phyloP scores from a whole-genome alignment of 805 yeast genomes.

The Wickerhamomyces strasburgensis region DNA sequence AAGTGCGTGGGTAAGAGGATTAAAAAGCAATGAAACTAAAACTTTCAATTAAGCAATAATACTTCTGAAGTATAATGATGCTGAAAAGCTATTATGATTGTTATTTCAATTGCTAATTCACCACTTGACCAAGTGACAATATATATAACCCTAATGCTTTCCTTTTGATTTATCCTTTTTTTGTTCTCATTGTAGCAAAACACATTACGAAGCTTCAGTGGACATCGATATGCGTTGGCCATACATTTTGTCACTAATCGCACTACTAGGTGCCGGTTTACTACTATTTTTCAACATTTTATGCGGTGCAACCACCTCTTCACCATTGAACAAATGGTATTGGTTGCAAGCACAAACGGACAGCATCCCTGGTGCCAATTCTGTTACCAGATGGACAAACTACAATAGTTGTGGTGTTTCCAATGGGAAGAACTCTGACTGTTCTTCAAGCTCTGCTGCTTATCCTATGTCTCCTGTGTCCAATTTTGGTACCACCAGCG shows the following conservation, averaged over 20 bases:
- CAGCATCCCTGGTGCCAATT: constrained; percentile 34
- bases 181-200: no score
- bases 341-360: constrained; percentile 77
- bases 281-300: constrained; percentile 59
- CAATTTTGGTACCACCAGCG: constrained; percentile 53
- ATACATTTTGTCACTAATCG: constrained; percentile 28
- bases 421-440: constrained; percentile 43
- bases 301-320: constrained; percentile 52
- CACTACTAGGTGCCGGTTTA: constrained; percentile 42
- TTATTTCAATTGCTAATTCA: no score
- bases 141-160: no score
- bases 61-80: no score
- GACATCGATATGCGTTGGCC: constrained; percentile 29
- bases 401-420: constrained; percentile 55
- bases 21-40: no score
- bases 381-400: constrained; percentile 70
- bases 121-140: no score
- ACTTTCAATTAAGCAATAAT: no score
- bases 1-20: no score
- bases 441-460: constrained; percentile 61
- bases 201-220: no score
- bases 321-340: constrained; percentile 62
- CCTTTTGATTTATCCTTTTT: no score
- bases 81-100: no score
- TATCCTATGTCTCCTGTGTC: constrained; percentile 78